Percentiles rank a stretch among this genome's conserved stretches.
Evolutionary conservation across 805 yeast genomes (phyloP).

Genomic region (Metschnikowia arizonensis): DNA sequence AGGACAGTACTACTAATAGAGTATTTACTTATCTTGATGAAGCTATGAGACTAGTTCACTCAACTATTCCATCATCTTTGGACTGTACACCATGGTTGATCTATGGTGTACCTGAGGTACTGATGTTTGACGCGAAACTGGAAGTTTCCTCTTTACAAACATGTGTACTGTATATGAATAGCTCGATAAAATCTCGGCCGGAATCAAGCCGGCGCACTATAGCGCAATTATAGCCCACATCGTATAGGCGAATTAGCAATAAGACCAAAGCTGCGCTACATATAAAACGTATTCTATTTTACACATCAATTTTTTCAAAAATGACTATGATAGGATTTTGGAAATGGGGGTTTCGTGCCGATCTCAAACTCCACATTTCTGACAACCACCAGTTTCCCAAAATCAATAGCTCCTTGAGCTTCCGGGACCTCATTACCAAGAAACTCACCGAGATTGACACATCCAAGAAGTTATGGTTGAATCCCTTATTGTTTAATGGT

Average conservation of each 20-base stretch:
- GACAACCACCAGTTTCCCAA: slow-evolving; percentile 16
- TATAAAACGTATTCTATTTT: not conserved
- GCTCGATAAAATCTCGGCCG: not conserved
- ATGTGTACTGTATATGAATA: too few species aligned
- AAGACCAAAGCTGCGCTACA: too few species aligned
- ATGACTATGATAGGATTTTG: slow-evolving; percentile 16
- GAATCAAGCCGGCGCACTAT: not conserved
- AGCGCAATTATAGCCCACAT: too few species aligned
- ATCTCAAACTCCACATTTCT: slow-evolving; percentile 24
- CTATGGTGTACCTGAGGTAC: too few species aligned
- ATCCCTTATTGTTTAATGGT: slow-evolving; percentile 67
- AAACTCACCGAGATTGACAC: slow-evolving; percentile 23
- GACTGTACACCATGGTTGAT: too few species aligned
- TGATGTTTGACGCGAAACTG: too few species aligned
- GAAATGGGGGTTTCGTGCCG: slow-evolving; percentile 40
- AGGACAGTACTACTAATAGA: too few species aligned
- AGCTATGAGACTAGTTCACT: too few species aligned
- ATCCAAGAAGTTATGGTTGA: slow-evolving; percentile 44
- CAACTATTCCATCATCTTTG: too few species aligned
- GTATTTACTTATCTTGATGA: too few species aligned
- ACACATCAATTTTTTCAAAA: not conserved
- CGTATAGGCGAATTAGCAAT: too few species aligned
- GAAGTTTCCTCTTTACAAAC: too few species aligned
- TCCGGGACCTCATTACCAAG: slow-evolving; percentile 12
- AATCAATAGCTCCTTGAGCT: slow-evolving; percentile 7